Percentiles rank a stretch among this genome's conserved stretches.
phyloP scores from a whole-genome alignment of 257 asterid species.

The Cordia subcordata region DNA sequence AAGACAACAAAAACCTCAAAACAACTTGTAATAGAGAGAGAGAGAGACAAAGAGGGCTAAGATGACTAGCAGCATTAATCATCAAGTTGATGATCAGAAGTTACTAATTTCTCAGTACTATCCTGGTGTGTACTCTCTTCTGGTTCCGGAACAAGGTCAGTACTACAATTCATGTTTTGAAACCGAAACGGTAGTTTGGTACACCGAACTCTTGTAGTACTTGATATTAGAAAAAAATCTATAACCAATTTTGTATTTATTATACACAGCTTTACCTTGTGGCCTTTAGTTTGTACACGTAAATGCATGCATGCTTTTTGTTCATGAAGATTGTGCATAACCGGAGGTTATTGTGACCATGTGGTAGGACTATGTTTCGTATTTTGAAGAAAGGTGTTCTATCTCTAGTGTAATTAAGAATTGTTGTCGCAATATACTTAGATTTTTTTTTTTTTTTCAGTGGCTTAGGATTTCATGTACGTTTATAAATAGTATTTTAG shows the following conservation, averaged over 20 bases:
- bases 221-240: no score
- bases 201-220: no score
- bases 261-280: no score
- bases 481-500: no score
- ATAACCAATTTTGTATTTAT: no score
- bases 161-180: not conserved
- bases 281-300: not conserved
- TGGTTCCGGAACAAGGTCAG: conserved; percentile 37
- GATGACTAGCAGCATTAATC: conserved; percentile 21
- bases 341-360: not conserved
- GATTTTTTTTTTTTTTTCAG: no score
- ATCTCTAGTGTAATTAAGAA: no score
- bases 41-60: conserved; percentile 1
- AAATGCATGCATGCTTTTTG: not conserved
- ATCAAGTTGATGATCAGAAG: conserved; percentile 38
- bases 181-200: not conserved
- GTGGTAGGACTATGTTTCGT: no score
- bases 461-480: no score
- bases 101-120: conserved; percentile 45
- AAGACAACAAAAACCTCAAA: not conserved
- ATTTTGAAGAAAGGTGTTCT: no score
- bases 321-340: not conserved
- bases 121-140: conserved; percentile 26
- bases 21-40: not conserved
- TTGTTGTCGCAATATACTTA: no score